Evolutionary conservation across 352 stramenopile genomes (phyloP), one percentile per base, ranked within the genome.

Genomic region (Thalassiosira exigua): DNA sequence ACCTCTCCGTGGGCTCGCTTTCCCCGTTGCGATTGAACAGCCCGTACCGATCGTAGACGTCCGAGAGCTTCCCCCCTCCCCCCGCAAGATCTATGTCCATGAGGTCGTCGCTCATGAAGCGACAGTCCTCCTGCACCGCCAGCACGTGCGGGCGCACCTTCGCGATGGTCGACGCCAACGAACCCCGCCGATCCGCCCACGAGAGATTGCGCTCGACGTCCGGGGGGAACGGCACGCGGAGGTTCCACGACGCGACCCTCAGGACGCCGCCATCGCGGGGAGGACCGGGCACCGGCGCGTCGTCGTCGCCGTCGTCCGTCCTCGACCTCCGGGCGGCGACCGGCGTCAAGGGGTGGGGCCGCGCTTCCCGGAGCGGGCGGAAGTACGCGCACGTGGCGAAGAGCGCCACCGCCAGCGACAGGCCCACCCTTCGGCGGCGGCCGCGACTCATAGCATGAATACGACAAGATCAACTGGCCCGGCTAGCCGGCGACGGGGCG

Each of bases 1-100:
- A 66, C 7, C 27, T 21, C 24, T 33, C 24, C 17, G 30, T 30
- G 12, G 56, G 56, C 12, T 9, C 9, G 17, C 27, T 30, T 19
- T 66, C 56, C 17, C 56, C 56, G 24, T 66, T 66, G 29, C 56
- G 56, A 50, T 66, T 66, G 32, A 66, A 66, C 3, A 66, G 29
- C 3, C 56, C 56, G 32, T 66, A 66, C 44, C 56, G n/a, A 3
- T 66, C 30, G 29, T 66, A 66, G 3, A 39, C 32, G 29, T 27
- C 36, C 5, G 56, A 66, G 17, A 66, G 30, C 32, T 48, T 66
- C 36, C 14, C 14, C 36, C 36, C 36, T 14, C 14, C 36, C 36
- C 36, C 36, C 7, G 7, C 14, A 52, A 22, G 17, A 4, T 50
- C 9, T 4, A n/a, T 52, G 7, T 66, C 51, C 30, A 66, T 66